Base-by-base conservation (phyloP, 2,329 filamentous ascomycete species). In the Neonectria magnoliae region DNA sequence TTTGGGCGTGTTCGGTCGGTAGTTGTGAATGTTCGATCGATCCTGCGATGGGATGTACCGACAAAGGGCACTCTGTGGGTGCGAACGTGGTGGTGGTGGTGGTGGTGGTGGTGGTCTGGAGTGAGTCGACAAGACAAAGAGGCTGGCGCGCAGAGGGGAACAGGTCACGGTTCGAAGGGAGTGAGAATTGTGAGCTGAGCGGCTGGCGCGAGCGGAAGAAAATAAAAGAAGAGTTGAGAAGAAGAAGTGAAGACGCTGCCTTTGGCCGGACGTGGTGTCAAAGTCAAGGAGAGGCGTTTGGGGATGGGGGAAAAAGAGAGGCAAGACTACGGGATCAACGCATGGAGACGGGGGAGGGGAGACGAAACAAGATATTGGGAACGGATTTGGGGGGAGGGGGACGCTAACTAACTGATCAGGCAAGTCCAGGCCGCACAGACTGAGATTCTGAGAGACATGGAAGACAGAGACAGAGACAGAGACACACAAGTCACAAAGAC, bases 31-130 rank as follows among this genome's bases (percentile, higher is more conserved):
- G 53, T 72, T 67, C 62, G 45, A 74, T 74, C 72, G 72, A 68
- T 74, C 72, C 72, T 74, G 72, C 72, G 72, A 74, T 70, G 69
- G 64, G 62, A 51, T 63, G 67, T 73, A 70, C 69, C 59, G 66
- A 42, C 50, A 57, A 60, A 55, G 54, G 56, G 59, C 57, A 63
- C 60, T 55, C 51, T 54, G 55, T 29, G 36, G 57, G 61, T 59
- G 61, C 61, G 47, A n/a, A 10, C 47, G 47, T 51, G 47, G n/a
- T 25, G 25, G 25, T 25, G 25, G 25, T 25, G 22, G 4, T 25
- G 22, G 22, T 25, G 22, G n/a, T n/a, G n/a, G n/a, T n/a, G n/a
- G n/a, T n/a, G 22, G 22, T 25, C 22, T 5, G 5, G 22, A 25
- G 22, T 25, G 33, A 38, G 53, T 22, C 5, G 48, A 45, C 16